Conservation (phyloP, 148 eudicot genomes). For the Nepenthes gracilis region DNA sequence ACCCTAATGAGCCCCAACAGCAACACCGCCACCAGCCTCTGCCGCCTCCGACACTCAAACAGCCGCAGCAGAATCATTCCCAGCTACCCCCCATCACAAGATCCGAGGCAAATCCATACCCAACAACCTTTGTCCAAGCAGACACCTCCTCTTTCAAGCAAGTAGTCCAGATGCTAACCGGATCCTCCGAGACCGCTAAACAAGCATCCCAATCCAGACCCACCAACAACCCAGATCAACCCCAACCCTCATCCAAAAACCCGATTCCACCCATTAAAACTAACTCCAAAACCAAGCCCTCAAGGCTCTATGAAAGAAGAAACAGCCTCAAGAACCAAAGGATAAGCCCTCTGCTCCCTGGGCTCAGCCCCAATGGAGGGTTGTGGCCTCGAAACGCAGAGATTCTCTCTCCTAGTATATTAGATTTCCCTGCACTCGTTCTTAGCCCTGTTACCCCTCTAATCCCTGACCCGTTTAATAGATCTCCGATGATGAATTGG, state of each 20-base stretch:
- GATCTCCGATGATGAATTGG: conserved; percentile 15
- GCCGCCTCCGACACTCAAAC: conserved; percentile 8
- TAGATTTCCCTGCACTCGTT: conserved; percentile 57
- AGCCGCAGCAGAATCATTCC: neutral
- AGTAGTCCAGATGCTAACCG: conserved; percentile 74
- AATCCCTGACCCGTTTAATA: conserved; percentile 40
- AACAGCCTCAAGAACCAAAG: conserved; percentile 32
- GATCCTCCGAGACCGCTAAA: conserved; percentile 39
- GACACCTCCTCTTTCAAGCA: conserved; percentile 70
- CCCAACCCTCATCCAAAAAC: conserved; percentile 12
- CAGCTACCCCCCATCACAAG: conserved; percentile 18
- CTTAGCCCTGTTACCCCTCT: conserved; percentile 54
- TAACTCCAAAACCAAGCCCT: conserved; percentile 26
- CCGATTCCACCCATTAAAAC: conserved; percentile 48
- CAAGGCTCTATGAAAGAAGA: conserved; percentile 70
- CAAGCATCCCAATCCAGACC: conserved; percentile 7
- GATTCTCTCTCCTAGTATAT: conserved; percentile 55
- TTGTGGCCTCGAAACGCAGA: conserved; percentile 29
- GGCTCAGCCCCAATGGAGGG: conserved; percentile 13
- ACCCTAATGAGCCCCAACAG: too few species aligned
- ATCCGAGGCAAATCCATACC: conserved; percentile 61
- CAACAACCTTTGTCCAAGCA: conserved; percentile 70
- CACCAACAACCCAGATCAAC: neutral
- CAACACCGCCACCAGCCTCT: too few species aligned
- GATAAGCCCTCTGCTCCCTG: conserved; percentile 30